Conservation (phyloP, 1,284 basidiomycete species). For the Puccinia horiana region DNA sequence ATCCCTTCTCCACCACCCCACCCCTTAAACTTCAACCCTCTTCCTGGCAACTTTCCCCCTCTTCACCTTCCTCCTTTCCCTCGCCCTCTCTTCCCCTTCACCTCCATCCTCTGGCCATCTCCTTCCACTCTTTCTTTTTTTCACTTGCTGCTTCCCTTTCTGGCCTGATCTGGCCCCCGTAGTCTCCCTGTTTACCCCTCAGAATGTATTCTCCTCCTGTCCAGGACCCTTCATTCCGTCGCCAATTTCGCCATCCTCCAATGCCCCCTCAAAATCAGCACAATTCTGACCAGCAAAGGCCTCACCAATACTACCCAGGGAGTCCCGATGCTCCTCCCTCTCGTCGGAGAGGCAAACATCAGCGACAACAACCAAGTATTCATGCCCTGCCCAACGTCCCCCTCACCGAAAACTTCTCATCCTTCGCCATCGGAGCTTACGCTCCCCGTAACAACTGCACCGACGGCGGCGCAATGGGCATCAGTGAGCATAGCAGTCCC, state of each 20-base stretch:
- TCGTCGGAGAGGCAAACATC: not conserved
- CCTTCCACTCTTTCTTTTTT: not conserved
- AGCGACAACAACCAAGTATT: slow-evolving; percentile 13
- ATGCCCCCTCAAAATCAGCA: slow-evolving; percentile 30
- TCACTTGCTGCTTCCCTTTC: not conserved
- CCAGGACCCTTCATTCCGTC: not conserved
- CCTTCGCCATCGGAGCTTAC: slow-evolving; percentile 24
- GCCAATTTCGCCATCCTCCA: not conserved
- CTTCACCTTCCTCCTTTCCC: not conserved
- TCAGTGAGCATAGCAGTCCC: slow-evolving; percentile 40
- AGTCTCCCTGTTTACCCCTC: not conserved
- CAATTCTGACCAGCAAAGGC: not conserved
- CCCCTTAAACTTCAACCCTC: not conserved
- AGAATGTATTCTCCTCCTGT: not conserved
- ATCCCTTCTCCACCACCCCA: not conserved
- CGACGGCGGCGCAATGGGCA: slow-evolving; percentile 33
- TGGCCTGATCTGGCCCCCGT: not conserved
- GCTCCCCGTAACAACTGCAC: not conserved
- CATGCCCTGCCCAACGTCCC: slow-evolving; percentile 40
- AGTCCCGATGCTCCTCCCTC: not conserved
- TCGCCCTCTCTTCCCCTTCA: not conserved
- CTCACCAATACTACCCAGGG: not conserved
- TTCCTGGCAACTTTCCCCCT: not conserved
- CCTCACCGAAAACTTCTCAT: slow-evolving; percentile 15
- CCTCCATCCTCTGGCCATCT: not conserved